Conservation (phyloP, 306 rosid genomes). For the Casuarina glauca region DNA sequence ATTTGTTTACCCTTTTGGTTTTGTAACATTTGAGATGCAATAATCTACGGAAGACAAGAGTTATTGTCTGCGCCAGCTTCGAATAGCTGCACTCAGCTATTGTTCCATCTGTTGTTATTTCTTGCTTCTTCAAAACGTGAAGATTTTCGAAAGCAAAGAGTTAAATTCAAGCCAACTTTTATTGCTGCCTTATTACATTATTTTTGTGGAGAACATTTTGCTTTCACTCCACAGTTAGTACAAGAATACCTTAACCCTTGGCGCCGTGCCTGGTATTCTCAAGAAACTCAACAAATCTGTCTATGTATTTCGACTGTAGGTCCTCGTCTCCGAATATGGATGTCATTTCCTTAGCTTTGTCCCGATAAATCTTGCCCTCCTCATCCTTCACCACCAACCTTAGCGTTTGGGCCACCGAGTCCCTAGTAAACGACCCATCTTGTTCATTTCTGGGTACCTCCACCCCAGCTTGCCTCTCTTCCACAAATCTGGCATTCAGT, state of each 20-base stretch:
- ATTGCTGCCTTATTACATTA: background rate
- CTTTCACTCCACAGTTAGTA: too few relatives aligned
- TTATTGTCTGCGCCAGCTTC: too few relatives aligned
- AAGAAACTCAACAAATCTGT: constrained; percentile 34
- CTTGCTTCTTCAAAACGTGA: too few relatives aligned
- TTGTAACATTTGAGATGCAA: too few relatives aligned
- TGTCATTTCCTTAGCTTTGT: constrained; percentile 28
- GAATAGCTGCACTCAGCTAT: too few relatives aligned
- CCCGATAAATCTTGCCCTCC: constrained; percentile 36
- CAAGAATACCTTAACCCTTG: background rate
- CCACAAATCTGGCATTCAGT: constrained; percentile 23
- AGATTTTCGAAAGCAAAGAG: too few relatives aligned
- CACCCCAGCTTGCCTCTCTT: constrained; percentile 33
- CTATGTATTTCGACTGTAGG: constrained; percentile 23
- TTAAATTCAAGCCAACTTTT: too few relatives aligned
- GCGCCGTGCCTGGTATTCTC: background rate
- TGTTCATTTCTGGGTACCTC: constrained; percentile 30
- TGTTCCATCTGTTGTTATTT: too few relatives aligned
- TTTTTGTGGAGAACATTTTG: too few relatives aligned
- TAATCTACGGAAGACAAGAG: too few relatives aligned
- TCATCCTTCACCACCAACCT: constrained; percentile 32
- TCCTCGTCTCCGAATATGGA: constrained; percentile 15
- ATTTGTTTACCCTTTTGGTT: too few relatives aligned
- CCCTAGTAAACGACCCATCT: constrained; percentile 32
- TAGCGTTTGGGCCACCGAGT: constrained; percentile 27